Evolutionary conservation across 352 stramenopile genomes (phyloP), one percentile per base, ranked within the genome.

Genomic region (Globisporangium ultimum): DNA sequence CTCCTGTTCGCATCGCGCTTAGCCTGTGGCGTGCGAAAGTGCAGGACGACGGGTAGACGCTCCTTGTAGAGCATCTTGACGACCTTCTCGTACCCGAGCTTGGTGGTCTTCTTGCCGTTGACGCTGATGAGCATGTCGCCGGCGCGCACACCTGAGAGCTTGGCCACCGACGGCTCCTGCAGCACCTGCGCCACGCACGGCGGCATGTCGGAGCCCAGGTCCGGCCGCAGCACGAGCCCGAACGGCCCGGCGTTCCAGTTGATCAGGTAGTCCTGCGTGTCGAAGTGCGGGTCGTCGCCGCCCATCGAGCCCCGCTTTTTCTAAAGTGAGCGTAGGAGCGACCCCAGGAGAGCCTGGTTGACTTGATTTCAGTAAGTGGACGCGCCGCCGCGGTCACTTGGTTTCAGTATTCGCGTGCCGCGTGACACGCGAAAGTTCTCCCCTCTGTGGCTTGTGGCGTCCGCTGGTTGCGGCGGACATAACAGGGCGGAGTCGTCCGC

Each of bases 161-260:
- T 86, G 52, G 84, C 76, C 62, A 90, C 72, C 36, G 83, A 93
- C 43, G 78, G 74, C 61, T 87, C 80, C 15, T 79, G 80, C 51
- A 93, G 71, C 56, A 93, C 60, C 58, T 89, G 75, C 50, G 68
- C 71, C 48, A 93, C 83, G 40, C 89, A 78, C n/a, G 83, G 83
- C 24, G 83, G 80, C 80, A 90, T 89, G 66, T 93, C 83, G 4
- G 67, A 59, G 48, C 83, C 83, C 41, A 89, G 64, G 38, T 90
- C 83, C 8, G 83, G 78, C 14, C 79, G 80, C 58, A 93, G 66
- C 49, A 91, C 78, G 34, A 93, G 70, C 42, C 83, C 83, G n/a
- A 93, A 71, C 24, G 83, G 83, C 0, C 83, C 83, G 13, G 78
- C 76, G 63, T 93, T 88, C 83, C 83, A 93, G 63, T 93, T 91